Conservation (phyloP, 2,329 filamentous ascomycete genomes). For the Diaporthe capsici region DNA sequence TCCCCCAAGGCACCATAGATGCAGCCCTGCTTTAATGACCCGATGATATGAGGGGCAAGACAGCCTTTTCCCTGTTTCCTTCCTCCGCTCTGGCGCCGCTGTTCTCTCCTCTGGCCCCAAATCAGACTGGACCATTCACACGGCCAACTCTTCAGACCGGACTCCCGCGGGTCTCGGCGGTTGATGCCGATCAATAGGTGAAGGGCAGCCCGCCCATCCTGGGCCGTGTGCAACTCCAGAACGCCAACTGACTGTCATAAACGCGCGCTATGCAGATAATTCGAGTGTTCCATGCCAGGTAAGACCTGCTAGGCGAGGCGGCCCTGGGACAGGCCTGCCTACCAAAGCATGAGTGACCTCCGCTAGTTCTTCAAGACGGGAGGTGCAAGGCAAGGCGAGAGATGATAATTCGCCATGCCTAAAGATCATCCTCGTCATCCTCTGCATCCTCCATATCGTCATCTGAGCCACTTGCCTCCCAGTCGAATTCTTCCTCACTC, state of each 20-base stretch:
- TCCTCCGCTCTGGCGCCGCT: too few relatives aligned
- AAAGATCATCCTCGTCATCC: conserved; percentile 70
- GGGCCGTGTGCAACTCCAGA: conserved; percentile 31
- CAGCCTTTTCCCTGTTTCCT: not conserved
- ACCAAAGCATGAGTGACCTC: not conserved
- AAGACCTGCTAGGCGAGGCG: not conserved
- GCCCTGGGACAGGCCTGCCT: not conserved
- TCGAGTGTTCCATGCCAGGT: not conserved
- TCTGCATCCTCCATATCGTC: conserved; percentile 73
- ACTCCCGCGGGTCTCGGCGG: not conserved
- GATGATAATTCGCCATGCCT: conserved; percentile 51
- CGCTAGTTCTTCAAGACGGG: not conserved
- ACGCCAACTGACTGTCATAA: conserved; percentile 35
- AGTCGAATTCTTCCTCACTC: conserved; percentile 83
- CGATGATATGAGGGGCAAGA: not conserved
- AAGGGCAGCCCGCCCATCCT: conserved; percentile 3
- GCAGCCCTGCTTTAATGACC: not conserved
- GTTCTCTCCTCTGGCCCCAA: not conserved
- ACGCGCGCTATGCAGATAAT: conserved; percentile 41
- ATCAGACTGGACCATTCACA: not conserved
- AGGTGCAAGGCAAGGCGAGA: conserved; percentile 8
- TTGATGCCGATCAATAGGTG: not conserved
- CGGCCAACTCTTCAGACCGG: not conserved
- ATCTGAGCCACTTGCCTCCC: conserved; percentile 76
- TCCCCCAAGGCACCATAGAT: not conserved